Evolutionary conservation across 495 filamentous ascomycete genomes (phyloP).

Genomic region (Lophiotrema nucula): DNA sequence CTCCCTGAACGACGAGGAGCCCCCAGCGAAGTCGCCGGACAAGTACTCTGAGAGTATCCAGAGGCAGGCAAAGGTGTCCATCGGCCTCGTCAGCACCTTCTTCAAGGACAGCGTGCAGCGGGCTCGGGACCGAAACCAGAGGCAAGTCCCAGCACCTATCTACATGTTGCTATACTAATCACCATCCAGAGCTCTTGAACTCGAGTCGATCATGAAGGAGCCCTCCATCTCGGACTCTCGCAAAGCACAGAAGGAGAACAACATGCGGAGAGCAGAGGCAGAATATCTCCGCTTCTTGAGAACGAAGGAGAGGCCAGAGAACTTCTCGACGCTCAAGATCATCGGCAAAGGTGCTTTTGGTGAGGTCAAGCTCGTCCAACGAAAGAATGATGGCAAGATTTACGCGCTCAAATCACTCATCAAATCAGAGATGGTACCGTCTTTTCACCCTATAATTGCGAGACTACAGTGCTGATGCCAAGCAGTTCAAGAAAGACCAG

Average conservation of each 20-base stretch:
- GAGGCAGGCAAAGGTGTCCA: conserved; percentile 47
- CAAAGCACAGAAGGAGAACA: conserved; percentile 74
- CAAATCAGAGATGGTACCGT: conserved; percentile 89
- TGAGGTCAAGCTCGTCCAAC: conserved; percentile 93
- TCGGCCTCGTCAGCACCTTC: conserved; percentile 72
- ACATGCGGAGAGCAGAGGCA: conserved; percentile 77
- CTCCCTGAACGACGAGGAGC: conserved; percentile 42
- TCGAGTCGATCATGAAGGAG: conserved; percentile 78
- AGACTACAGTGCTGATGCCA: conserved; percentile 6
- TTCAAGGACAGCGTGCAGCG: conserved; percentile 95
- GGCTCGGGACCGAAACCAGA: conserved; percentile 84
- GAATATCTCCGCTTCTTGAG: conserved; percentile 91
- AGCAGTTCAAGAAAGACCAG: conserved; percentile 91
- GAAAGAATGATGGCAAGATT: conserved; percentile 93
- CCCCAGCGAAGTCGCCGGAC: conserved; percentile 40
- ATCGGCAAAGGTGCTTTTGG: conserved; percentile 99
- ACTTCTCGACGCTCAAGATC: conserved; percentile 93
- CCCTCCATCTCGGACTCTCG: conserved; percentile 68
- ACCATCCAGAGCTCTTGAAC: conserved; percentile 71
- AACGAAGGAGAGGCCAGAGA: conserved; percentile 84
- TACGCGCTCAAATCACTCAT: conserved; percentile 98
- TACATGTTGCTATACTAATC: conserved; percentile 9
- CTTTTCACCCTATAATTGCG: not conserved
- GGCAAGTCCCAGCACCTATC: conserved; percentile 51
- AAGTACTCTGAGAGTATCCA: conserved; percentile 42